Percentiles rank a stretch among this genome's conserved stretches.
Evolutionary conservation across 2,329 filamentous ascomycete species (phyloP).

Genomic region (Botrytis medusae): DNA sequence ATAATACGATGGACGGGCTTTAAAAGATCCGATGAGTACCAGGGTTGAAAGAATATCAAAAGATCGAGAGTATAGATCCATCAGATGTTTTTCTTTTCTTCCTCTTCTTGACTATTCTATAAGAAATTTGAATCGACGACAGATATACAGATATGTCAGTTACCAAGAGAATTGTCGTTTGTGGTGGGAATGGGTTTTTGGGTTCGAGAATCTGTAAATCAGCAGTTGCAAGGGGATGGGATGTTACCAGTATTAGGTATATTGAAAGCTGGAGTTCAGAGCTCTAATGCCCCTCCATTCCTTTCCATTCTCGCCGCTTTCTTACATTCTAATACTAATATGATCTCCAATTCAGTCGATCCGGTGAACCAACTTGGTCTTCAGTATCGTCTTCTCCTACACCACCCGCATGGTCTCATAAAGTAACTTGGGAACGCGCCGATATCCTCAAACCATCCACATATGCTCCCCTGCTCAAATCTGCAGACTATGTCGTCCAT

Average conservation of each 20-base stretch:
- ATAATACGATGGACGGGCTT: not conserved
- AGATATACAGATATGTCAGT: conserved; percentile 23
- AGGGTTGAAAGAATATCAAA: not conserved
- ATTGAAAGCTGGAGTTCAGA: not conserved
- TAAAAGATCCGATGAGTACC: not conserved
- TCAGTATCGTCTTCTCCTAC: conserved; percentile 65
- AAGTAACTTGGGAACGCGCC: conserved; percentile 83
- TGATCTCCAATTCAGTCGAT: conserved; percentile 62
- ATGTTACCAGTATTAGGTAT: conserved; percentile 87
- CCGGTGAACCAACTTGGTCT: conserved; percentile 84
- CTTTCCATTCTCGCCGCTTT: conserved; percentile 32
- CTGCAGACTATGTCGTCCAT: conserved; percentile 85
- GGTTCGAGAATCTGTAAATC: conserved; percentile 88
- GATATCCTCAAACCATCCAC: conserved; percentile 65
- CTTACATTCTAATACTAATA: not conserved
- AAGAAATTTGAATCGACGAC: not conserved
- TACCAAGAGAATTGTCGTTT: conserved; percentile 80
- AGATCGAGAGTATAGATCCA: not conserved
- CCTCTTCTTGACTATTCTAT: not conserved
- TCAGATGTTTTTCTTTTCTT: not conserved
- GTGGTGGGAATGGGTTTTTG: conserved; percentile 90
- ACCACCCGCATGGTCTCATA: conserved; percentile 76
- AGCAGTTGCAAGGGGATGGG: conserved; percentile 81
- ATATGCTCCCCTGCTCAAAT: conserved; percentile 78
- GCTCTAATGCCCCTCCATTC: not conserved